Conservation (phyloP, 768 basidiomycete genomes). For the Boletus fagicola region DNA sequence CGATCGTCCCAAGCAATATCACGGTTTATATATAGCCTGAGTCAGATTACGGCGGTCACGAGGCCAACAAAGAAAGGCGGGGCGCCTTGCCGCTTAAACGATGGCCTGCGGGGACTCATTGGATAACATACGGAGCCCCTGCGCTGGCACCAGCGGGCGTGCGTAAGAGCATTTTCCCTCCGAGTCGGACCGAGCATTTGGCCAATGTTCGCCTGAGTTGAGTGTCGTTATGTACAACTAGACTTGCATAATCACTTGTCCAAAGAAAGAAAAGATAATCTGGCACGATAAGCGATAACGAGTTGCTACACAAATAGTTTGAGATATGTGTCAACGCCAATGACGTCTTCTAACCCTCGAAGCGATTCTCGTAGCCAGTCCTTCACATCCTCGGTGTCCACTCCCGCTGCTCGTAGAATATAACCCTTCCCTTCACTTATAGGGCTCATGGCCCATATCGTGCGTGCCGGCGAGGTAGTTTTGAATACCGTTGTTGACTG, state of each 20-base stretch:
- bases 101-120: too few species aligned
- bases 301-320: constrained; percentile 51
- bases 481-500: constrained; percentile 62
- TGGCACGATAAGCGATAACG: background rate
- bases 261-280: background rate
- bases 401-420: constrained; percentile 72
- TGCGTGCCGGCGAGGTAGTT: constrained; percentile 45
- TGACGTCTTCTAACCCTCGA: constrained; percentile 44
- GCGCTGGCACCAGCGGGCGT: too few species aligned
- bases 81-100: background rate
- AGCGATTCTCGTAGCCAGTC: constrained; percentile 64
- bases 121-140: too few species aligned
- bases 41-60: background rate
- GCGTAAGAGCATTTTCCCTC: too few species aligned
- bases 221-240: too few species aligned
- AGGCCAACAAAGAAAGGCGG: background rate
- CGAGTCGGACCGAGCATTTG: too few species aligned
- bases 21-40: background rate
- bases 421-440: constrained; percentile 47
- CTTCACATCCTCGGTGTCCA: constrained; percentile 73
- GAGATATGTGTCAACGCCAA: constrained; percentile 65
- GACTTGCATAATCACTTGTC: too few species aligned
- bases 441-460: constrained; percentile 82
- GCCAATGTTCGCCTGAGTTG: too few species aligned
- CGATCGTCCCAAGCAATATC: background rate